Percentiles rank a stretch among this genome's conserved stretches.
Conservation (phyloP, 73 alveolate genomes). For the Breviolum minutum region DNA sequence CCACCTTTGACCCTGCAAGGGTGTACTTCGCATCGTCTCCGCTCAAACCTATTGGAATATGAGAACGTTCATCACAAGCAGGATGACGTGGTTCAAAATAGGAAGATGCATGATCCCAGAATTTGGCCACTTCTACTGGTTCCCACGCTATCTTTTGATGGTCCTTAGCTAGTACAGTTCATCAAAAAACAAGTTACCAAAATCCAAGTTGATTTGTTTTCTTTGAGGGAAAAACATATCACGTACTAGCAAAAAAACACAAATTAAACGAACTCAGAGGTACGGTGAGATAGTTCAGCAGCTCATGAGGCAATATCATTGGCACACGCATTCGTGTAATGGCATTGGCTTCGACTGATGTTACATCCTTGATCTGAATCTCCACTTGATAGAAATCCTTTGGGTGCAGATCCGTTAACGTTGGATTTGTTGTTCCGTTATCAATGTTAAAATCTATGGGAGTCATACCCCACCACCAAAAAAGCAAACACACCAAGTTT, state of each 20-base stretch:
- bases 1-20: background rate
- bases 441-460: too few relatives aligned
- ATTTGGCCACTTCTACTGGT: background rate
- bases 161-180: background rate
- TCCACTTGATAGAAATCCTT: background rate
- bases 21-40: slow-evolving; percentile 10
- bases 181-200: background rate
- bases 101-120: background rate
- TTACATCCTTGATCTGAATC: background rate
- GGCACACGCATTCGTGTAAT: background rate
- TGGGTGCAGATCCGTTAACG: background rate
- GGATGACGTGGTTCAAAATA: background rate
- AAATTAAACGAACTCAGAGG: background rate
- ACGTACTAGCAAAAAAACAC: background rate
- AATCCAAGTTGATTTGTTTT: too few relatives aligned
- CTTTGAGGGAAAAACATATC: too few relatives aligned
- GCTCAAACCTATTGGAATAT: background rate
- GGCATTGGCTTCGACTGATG: background rate
- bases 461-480: too few relatives aligned
- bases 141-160: background rate
- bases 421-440: background rate
- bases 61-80: background rate
- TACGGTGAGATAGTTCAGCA: background rate
- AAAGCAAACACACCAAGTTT: background rate
- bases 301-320: background rate